phyloP scores from a whole-genome alignment of 169 alveolate species.

The Perkinsus olseni region DNA sequence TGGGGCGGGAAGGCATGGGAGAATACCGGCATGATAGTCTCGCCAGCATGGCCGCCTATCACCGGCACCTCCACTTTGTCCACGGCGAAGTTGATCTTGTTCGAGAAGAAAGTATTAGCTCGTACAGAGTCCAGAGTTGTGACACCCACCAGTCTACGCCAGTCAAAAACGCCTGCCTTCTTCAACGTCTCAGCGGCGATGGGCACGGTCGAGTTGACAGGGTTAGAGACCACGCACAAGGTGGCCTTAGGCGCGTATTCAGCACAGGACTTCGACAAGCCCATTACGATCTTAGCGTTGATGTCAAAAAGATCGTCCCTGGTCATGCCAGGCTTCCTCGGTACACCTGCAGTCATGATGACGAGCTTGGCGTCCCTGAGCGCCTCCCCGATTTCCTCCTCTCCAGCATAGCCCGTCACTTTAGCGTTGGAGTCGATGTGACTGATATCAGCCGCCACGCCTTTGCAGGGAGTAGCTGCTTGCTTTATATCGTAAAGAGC shows the following conservation, averaged over 20 bases:
- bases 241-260: slow-evolving; percentile 39
- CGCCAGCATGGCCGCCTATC: slow-evolving; percentile 11
- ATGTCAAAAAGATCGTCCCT: slow-evolving; percentile 37
- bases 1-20: background rate
- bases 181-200: slow-evolving; percentile 10
- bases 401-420: background rate
- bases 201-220: slow-evolving; percentile 14
- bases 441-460: slow-evolving; percentile 7
- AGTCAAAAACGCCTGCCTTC: slow-evolving; percentile 6
- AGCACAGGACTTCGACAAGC: slow-evolving; percentile 34
- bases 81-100: background rate
- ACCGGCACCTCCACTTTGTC: background rate
- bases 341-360: slow-evolving; percentile 42
- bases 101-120: slow-evolving; percentile 5
- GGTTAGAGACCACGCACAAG: slow-evolving; percentile 19
- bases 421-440: background rate
- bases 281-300: slow-evolving; percentile 33
- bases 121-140: slow-evolving; percentile 8
- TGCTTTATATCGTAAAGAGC: background rate
- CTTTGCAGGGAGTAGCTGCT: background rate
- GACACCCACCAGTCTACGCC: slow-evolving; percentile 3
- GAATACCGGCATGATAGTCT: slow-evolving; percentile 6
- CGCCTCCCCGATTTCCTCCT: slow-evolving; percentile 16
- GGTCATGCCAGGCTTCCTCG: slow-evolving; percentile 45
- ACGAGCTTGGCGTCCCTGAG: slow-evolving; percentile 39